These are phyloP conservation scores for Blastobotrys peoriensis DNA, from an alignment of 805 yeast species.

Conservation along the genomic window DNA sequence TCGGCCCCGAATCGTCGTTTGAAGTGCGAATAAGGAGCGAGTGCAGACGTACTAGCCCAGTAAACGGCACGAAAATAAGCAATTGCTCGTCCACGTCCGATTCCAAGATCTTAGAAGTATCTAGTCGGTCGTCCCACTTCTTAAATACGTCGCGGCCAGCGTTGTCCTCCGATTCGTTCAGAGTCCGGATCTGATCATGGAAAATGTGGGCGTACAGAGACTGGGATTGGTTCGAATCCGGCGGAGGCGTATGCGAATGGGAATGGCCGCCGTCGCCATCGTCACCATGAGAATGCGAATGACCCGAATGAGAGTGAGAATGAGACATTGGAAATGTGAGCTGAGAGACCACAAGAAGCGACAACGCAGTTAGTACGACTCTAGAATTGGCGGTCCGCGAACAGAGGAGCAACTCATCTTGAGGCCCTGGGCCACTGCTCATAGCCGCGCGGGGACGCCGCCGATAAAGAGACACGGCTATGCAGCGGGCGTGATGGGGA, in stretches of 20 bases:
- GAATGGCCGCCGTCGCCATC: conserved; percentile 30
- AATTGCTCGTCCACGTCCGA: conserved; percentile 82
- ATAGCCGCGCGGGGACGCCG: too few relatives aligned
- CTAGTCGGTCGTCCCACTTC: conserved; percentile 42
- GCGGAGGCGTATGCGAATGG: conserved; percentile 56
- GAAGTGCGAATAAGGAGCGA: conserved; percentile 66
- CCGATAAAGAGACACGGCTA: too few relatives aligned
- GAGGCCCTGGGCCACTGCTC: too few relatives aligned
- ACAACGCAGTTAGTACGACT: too few relatives aligned
- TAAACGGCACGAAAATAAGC: conserved; percentile 73
- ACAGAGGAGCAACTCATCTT: too few relatives aligned
- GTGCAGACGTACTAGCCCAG: conserved; percentile 65
- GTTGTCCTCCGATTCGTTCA: conserved; percentile 54
- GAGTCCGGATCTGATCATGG: conserved; percentile 50
- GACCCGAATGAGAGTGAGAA: conserved; percentile 13
- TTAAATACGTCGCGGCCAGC: conserved; percentile 52
- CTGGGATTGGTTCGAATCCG: conserved; percentile 59
- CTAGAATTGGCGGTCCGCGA: too few relatives aligned
- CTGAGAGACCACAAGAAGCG: too few relatives aligned
- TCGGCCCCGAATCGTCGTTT: conserved; percentile 61
- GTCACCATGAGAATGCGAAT: conserved; percentile 27
- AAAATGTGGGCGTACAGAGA: conserved; percentile 53
- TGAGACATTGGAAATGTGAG: too few relatives aligned
- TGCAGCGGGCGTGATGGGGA: too few relatives aligned
- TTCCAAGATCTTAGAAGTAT: conserved; percentile 40